Evolutionary conservation across 345 rosid genomes (phyloP), one percentile per base, ranked within the genome.

Genomic region (Camelina sativa): DNA sequence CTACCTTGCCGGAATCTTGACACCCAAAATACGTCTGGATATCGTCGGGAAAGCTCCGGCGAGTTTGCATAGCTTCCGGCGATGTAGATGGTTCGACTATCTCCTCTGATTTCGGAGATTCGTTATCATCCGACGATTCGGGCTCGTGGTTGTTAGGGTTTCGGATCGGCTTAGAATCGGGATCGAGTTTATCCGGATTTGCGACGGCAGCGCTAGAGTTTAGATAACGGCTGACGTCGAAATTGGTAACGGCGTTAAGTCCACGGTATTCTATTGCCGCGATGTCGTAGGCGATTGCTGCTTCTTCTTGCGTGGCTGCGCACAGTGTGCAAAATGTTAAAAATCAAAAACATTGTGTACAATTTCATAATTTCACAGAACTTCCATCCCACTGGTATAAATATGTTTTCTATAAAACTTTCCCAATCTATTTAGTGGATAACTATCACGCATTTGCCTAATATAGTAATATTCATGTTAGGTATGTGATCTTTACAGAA

Each of bases 221-320:
- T 5, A 67, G 65, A 68, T 93, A 93, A 56, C 96, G 94, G 70
- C 92, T 89, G 62, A 91, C 84, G 77, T 93, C 94, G 68, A 93
- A 93, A 78, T 93, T 93, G 3, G 98, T 93, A 62, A 93, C 98
- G 10, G 98, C 97, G 63, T 91, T 88, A n/a, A 87, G 80, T 46
- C 98, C 97, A 34, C 98, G 94, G 75, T 94, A 88, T 80, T 93
- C 92, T 17, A 93, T 89, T 1, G 98, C 98, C 0, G 98, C 98
- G 85, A 93, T 82, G 68, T 93, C 98, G 50, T 93, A 91, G 34
- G 98, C 98, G 1, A 78, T 82, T 54, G 97, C 98, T 17, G 97
- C 98, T 86, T 93, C 98, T 80, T 91, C 98, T 76, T 93, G 98
- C 2, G 98, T 93, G 11, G 97, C 98, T 93, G 88, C 44, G 37